Evolutionary conservation across 176 grass and related monocot species (phyloP).

Genomic region (Oryza punctata): DNA sequence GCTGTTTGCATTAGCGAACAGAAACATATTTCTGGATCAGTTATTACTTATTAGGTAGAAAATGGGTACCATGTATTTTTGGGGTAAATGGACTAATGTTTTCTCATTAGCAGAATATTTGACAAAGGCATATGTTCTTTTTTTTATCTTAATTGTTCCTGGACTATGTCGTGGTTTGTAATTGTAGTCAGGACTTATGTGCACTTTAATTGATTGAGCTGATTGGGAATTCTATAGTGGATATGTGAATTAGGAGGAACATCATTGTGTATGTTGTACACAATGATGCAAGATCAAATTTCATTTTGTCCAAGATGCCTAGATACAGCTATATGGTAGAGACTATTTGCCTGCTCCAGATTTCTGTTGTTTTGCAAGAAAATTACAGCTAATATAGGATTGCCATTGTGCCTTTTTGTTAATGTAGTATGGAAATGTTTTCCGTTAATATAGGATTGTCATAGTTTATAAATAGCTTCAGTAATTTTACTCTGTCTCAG

Average conservation of each 20-base stretch:
- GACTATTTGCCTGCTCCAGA: not conserved
- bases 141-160: not conserved
- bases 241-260: not conserved
- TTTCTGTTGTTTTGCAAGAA: not conserved
- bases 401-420: not conserved
- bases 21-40: not conserved
- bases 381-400: not conserved
- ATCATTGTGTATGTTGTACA: not conserved
- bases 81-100: not conserved
- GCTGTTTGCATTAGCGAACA: not conserved
- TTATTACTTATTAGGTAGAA: slow-evolving; percentile 1
- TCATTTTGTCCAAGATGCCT: not conserved
- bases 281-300: not conserved
- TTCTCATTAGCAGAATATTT: not conserved
- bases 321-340: not conserved
- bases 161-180: not conserved
- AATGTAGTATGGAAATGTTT: slow-evolving; percentile 15
- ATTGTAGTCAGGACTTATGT: not conserved
- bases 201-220: not conserved
- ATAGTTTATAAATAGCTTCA: slow-evolving; percentile 4
- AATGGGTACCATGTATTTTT: not conserved
- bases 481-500: not conserved
- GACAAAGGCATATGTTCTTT: not conserved
- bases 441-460: not conserved
- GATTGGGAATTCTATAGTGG: not conserved